phyloP scores from a whole-genome alignment of 2,329 filamentous ascomycete species.

The Setomelanomma holmii region DNA sequence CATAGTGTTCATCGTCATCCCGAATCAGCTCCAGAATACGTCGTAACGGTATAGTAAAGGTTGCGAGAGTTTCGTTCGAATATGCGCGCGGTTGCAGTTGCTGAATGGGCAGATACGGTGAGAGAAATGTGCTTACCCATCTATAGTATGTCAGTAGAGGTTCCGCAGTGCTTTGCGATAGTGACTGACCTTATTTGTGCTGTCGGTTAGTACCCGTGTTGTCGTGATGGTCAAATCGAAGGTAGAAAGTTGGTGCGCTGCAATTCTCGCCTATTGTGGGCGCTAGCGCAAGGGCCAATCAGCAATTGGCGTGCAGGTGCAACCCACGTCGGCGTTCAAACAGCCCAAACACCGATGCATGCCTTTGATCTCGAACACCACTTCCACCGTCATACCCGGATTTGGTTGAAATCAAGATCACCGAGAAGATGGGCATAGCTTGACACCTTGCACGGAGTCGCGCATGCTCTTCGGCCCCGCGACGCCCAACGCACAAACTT shows the following conservation, averaged over 20 bases:
- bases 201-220: constrained; percentile 52
- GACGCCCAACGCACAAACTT: no score
- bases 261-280: constrained; percentile 26
- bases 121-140: constrained; percentile 65
- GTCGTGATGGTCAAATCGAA: constrained; percentile 36
- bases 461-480: constrained; percentile 6
- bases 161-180: constrained; percentile 5
- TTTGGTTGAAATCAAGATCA: background rate
- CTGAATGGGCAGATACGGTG: constrained; percentile 32
- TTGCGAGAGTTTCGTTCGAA: constrained; percentile 25
- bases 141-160: constrained; percentile 52
- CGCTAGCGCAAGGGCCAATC: constrained; percentile 24
- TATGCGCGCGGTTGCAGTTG: constrained; percentile 43
- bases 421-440: constrained; percentile 6
- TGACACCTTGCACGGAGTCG: constrained; percentile 6
- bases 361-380: background rate
- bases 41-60: constrained; percentile 10
- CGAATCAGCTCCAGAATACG: background rate
- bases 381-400: no score
- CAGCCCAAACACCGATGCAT: constrained; percentile 31
- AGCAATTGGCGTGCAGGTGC: constrained; percentile 18
- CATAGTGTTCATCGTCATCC: no score
- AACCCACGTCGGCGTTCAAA: constrained; percentile 25
- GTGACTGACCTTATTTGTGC: constrained; percentile 61
- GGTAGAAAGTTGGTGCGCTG: constrained; percentile 22